Base-by-base conservation (phyloP, 345 rosid species). In the Hypericum androsaemum region DNA sequence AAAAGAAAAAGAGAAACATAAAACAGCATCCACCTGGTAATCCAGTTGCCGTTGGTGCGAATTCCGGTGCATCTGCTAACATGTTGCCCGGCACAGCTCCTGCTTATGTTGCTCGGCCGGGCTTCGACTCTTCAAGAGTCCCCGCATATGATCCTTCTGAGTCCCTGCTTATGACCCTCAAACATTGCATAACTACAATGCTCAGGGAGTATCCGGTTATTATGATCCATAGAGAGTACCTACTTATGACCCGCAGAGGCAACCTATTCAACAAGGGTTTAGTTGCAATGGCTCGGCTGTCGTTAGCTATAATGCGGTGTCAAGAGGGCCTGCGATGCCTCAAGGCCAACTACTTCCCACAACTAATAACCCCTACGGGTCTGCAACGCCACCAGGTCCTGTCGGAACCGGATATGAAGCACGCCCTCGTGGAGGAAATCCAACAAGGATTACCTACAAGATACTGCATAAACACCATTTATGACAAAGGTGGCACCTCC, bases 321-420 rank as follows among this genome's bases (percentile, higher is more conserved):
- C 70, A 49, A 77, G 82, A 71, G 77, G 71, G 44, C 40, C 68
- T 12, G 54, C 57, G 16, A 70, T 64, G 38, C 63, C 37, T 37
- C 77, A 72, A 10, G 79, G 76, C 37, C 88, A 67, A 53, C 40
- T 66, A 22, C 47, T 64, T 17, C 56, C 57, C 40, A 66, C 53
- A 14, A 82, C 55, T 61, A 83, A 61, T 48, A 15, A 47, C 16
- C 74, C 74, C 14, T 80, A 78, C 13, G 80, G 86, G 47, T 64
- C 88, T 57, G 80, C 85, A 57, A 71, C 88, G 51, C 77, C 80
- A 0, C 78, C 88, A 48, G 54, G 68, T 43, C 88, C 65, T 39
- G 37, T 71, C 37, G 82, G 65, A 61, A 50, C 57, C 52, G 67
- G 68, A 12, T 72, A 68, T 9, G 77, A 82, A 45, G 64, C 67